Base-by-base conservation (phyloP, 495 filamentous ascomycete genomes). In the Cenococcum geophilum region DNA sequence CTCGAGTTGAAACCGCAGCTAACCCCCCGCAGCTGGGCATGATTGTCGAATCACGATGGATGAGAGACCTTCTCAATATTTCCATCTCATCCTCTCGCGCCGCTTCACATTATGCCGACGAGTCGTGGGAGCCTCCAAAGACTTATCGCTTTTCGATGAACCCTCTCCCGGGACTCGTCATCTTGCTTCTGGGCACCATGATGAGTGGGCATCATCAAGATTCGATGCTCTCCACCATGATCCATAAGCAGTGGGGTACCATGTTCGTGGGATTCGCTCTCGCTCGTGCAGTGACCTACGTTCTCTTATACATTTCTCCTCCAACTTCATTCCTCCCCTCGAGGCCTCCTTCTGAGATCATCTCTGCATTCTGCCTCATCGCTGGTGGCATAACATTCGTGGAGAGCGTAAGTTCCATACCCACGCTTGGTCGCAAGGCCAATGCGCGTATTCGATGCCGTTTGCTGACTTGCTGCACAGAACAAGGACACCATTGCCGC, bases 221-320 rank as follows among this genome's bases (percentile, higher is more conserved):
- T 10, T 90, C 84, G 55, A 88, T 89, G 86, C 77, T 91, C 20
- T 92, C 90, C 16, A 89, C 86, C 61, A 96, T 91, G 89, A 81
- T 98, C 49, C 93, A 98, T 76, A 86, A 87, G 74, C 89, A 96
- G 71, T 97, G 92, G 93, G 93, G 92, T 48, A 85, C 83, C 64
- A 81, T 97, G 66, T 79, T 98, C 60, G 83, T 89, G 55, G 91
- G 86, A 10, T 91, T 88, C 60, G 85, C 91, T 1, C 74, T 93
- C 56, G 85, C 91, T 22, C 82, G 93, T 36, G 84, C 78, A 6
- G 75, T 88, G 62, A 96, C 90, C 21, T 97, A 97, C 71, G 74
- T 93, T 18, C 68, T 91, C 20, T 74, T 87, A 32, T 97, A 88
- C 73, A 71, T 96, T 45, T 83, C 85, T 68, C 91, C 90, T n/a